Evolutionary conservation across 352 stramenopile genomes (phyloP).

Genomic region (Phytopythium helicoides): DNA sequence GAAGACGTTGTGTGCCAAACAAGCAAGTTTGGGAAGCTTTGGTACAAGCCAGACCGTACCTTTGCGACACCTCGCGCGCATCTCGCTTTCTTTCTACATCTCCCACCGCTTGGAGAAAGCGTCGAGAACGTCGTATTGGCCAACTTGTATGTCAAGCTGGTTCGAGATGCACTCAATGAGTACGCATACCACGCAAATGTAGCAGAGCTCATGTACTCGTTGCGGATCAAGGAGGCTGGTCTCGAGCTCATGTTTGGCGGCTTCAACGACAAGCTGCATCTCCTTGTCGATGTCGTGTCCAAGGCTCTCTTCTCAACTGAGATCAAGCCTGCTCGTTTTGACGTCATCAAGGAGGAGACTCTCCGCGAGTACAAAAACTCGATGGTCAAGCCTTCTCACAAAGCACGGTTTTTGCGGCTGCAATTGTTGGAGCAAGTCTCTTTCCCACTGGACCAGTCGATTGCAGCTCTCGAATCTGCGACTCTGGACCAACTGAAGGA

Average conservation of each 20-base stretch:
- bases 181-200: slow-evolving; percentile 77
- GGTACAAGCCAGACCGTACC: slow-evolving; percentile 58
- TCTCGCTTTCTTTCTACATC: slow-evolving; percentile 47
- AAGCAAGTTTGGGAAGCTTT: slow-evolving; percentile 51
- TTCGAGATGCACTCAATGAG: slow-evolving; percentile 66
- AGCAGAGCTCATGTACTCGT: slow-evolving; percentile 66
- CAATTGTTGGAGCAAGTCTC: slow-evolving; percentile 52
- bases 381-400: slow-evolving; percentile 50
- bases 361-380: slow-evolving; percentile 67
- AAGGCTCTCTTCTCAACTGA: slow-evolving; percentile 45
- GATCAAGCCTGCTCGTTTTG: slow-evolving; percentile 51
- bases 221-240: slow-evolving; percentile 58
- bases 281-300: slow-evolving; percentile 64
- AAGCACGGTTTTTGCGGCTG: slow-evolving; percentile 64
- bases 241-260: slow-evolving; percentile 71
- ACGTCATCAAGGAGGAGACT: slow-evolving; percentile 66
- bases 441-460: slow-evolving; percentile 43
- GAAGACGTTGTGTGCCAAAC: slow-evolving; percentile 27
- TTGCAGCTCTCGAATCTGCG: slow-evolving; percentile 39
- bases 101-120: slow-evolving; percentile 43
- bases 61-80: slow-evolving; percentile 64
- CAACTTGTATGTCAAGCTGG: slow-evolving; percentile 61
- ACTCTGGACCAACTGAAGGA: slow-evolving; percentile 33
- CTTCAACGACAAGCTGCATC: slow-evolving; percentile 73
- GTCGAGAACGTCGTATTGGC: slow-evolving; percentile 38